Evolutionary conservation across 2,329 filamentous ascomycete genomes (phyloP).

Genomic region (Dactylonectria macrodidyma): DNA sequence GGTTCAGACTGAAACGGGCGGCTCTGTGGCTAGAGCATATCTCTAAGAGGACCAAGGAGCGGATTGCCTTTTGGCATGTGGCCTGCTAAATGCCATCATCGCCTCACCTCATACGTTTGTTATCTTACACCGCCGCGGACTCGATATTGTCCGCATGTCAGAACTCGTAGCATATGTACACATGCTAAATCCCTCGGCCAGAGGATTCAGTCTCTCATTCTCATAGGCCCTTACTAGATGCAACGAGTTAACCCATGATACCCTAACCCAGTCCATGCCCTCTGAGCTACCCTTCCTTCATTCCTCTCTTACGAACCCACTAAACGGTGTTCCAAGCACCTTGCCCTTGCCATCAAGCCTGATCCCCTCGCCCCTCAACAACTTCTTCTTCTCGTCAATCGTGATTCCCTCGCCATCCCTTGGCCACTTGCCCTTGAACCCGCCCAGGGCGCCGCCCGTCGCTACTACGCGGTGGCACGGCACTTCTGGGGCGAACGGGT

Average conservation of each 20-base stretch:
- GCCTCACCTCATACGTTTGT: constrained; percentile 31
- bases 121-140: constrained; percentile 17
- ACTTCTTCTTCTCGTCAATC: constrained; percentile 73
- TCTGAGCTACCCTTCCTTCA: background rate
- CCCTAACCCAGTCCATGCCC: background rate
- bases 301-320: constrained; percentile 39
- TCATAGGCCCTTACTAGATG: background rate
- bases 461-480: constrained; percentile 88
- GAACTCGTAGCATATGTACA: constrained; percentile 13
- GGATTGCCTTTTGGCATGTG: constrained; percentile 20
- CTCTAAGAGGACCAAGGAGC: constrained; percentile 11
- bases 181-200: background rate
- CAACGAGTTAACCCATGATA: background rate
- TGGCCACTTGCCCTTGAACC: constrained; percentile 79
- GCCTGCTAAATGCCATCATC: constrained; percentile 19
- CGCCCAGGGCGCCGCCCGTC: constrained; percentile 78
- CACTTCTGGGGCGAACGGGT: constrained; percentile 86
- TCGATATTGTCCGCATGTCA: constrained; percentile 9
- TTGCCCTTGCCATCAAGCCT: constrained; percentile 72
- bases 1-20: constrained; percentile 15
- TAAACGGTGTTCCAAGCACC: constrained; percentile 70
- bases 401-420: constrained; percentile 73
- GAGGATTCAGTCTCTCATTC: background rate
- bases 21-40: constrained; percentile 10
- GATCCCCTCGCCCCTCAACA: constrained; percentile 76